Evolutionary conservation across 2,329 filamentous ascomycete species (phyloP).

Genomic region (Aspergillus tubingensis): DNA sequence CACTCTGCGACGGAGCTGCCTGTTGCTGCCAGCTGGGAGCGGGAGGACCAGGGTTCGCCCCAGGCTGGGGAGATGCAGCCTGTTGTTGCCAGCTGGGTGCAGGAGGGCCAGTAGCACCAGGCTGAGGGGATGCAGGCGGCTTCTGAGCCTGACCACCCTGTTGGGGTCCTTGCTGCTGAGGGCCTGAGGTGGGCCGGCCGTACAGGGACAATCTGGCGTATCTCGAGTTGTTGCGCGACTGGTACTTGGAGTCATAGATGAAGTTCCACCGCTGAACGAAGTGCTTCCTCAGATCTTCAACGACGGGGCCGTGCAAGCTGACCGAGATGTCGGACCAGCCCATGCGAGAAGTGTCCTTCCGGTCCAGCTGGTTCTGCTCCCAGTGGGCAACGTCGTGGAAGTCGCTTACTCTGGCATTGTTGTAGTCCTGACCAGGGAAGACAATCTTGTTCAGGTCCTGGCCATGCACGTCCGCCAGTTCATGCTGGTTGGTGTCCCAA

Average conservation of each 20-base stretch:
- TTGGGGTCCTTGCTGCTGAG: constrained; percentile 20
- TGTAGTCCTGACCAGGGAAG: constrained; percentile 90
- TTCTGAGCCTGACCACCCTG: constrained; percentile 15
- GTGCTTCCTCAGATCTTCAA: constrained; percentile 72
- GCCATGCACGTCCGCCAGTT: constrained; percentile 81
- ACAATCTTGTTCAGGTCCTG: constrained; percentile 72
- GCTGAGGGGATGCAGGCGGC: constrained; percentile 1
- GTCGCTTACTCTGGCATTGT: constrained; percentile 82
- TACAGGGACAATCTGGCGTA: constrained; percentile 46
- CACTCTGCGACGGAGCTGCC: neutral
- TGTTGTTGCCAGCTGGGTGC: constrained; percentile 14
- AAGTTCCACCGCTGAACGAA: constrained; percentile 92
- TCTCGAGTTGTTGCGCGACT: constrained; percentile 54
- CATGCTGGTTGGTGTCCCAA: constrained; percentile 85
- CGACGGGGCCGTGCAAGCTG: constrained; percentile 71
- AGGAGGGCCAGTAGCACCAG: constrained; percentile 5
- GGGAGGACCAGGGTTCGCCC: neutral
- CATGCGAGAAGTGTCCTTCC: constrained; percentile 79
- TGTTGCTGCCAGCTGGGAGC: constrained; percentile 9
- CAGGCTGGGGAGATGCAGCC: constrained; percentile 13
- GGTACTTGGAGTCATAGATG: constrained; percentile 82
- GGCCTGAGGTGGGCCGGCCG: constrained; percentile 32
- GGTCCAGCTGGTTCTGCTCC: constrained; percentile 83
- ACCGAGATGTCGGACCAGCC: constrained; percentile 89
- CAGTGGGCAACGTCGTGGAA: constrained; percentile 76